Base-by-base conservation (phyloP, 2,329 filamentous ascomycete species). In the Colletotrichum musae region DNA sequence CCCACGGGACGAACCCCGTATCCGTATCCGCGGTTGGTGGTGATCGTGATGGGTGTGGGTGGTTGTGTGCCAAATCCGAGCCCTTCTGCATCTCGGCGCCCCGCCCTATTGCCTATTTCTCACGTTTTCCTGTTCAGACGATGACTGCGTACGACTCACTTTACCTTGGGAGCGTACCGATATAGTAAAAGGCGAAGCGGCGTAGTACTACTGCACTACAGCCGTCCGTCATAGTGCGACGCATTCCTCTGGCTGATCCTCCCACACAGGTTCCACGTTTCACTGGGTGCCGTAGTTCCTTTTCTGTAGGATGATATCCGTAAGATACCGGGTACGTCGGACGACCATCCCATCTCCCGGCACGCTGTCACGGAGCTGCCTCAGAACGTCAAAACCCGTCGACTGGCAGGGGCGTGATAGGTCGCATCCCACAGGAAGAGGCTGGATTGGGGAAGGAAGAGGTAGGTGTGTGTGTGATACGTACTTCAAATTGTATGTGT, bases 1-100 rank as follows among this genome's bases (percentile, higher is more conserved):
- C 21, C 45, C 56, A 51, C 60, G 51, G 28, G 57, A 70, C 67
- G 66, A 67, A 70, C 62, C 43, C 65, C 62, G 67, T 67, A 66
- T 67, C 67, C 67, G 67, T 66, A 70, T 70, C 62, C 56, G 13
- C 36, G n/a, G 13, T 32, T 41, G 36, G 43, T 43, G n/a, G n/a
- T 21, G 6, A 45, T 57, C 58, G 58, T 18, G 58, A 43, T 48
- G 26, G 45, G 58, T 26, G 13, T 26, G 59, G 51, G 21, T 39
- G 10, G 45, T 59, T 26, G 45, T 45, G 26, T 39, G 45, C 26
- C 39, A 39, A 41, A n/a, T 16, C 24, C 60, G 39, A 13, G 45
- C 45, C 16, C 24, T n/a, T 32, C 24, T 21, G 16, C 28, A 36
- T 36, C 4, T 10, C 32, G 3, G 7, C 32, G 32, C 28, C 39